Conservation (phyloP, 441 rosid genomes). For the Populus hybrid region DNA sequence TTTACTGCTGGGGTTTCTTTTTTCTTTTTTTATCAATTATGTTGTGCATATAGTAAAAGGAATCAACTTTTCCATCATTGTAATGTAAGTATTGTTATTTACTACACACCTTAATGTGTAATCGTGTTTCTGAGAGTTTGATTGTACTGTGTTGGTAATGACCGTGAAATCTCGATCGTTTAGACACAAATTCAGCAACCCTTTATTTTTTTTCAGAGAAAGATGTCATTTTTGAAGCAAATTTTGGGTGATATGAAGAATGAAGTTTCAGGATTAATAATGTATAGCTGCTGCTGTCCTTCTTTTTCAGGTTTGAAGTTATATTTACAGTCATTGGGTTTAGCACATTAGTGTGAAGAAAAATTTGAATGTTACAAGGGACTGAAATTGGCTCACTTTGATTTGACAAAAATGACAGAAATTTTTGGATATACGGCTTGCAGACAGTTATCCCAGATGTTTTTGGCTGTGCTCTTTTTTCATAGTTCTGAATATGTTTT, state of each 20-base stretch:
- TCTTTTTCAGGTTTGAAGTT: slow-evolving; percentile 36
- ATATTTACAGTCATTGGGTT: not conserved
- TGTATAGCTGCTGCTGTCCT: slow-evolving; percentile 15
- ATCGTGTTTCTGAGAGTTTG: not conserved
- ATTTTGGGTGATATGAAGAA: slow-evolving; percentile 15
- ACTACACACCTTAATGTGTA: not conserved
- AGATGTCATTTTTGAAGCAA: slow-evolving; percentile 19
- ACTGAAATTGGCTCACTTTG: slow-evolving; percentile 11
- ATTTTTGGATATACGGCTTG: slow-evolving; percentile 43
- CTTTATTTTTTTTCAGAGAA: slow-evolving; percentile 15
- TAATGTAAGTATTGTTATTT: not conserved
- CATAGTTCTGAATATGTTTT: slow-evolving; percentile 65
- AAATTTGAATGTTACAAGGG: slow-evolving; percentile 5
- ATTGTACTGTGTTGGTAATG: not conserved
- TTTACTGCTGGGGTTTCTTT: not conserved
- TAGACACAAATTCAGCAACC: not conserved
- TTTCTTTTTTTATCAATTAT: not conserved
- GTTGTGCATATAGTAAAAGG: not conserved
- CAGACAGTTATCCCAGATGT: slow-evolving; percentile 59
- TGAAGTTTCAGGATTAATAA: slow-evolving; percentile 21
- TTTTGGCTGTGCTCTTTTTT: slow-evolving; percentile 57
- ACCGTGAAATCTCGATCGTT: not conserved
- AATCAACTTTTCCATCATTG: not conserved
- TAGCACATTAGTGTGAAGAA: not conserved
- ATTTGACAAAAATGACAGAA: slow-evolving; percentile 45